These are phyloP conservation scores for Azolla pinnata DNA, from an alignment of 75 land plant genomes.

Conservation along the genomic window DNA sequence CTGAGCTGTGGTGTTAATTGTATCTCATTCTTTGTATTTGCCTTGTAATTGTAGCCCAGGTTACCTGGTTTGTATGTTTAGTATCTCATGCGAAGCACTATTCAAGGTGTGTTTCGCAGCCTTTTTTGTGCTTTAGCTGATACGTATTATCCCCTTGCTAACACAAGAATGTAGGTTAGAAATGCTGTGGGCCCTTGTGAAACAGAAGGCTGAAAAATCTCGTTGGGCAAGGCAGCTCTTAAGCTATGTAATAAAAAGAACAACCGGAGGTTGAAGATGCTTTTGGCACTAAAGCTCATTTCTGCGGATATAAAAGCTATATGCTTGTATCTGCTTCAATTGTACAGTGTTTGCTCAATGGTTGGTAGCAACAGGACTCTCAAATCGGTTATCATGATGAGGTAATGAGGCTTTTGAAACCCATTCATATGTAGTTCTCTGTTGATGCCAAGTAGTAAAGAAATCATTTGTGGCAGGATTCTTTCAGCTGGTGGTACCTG, in stretches of 20 bases:
- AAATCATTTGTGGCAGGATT: too few relatives aligned
- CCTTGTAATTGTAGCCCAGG: conserved; percentile 8
- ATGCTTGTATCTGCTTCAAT: too few relatives aligned
- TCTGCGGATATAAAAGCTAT: too few relatives aligned
- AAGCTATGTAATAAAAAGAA: background rate
- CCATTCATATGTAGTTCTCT: too few relatives aligned
- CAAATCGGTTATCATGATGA: too few relatives aligned
- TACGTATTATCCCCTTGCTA: background rate
- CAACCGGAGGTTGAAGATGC: too few relatives aligned
- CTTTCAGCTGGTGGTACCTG: too few relatives aligned
- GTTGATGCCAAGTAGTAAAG: too few relatives aligned
- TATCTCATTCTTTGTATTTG: conserved; percentile 4
- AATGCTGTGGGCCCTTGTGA: background rate
- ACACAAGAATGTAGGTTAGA: background rate
- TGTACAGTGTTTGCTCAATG: too few relatives aligned
- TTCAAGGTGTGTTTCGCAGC: background rate
- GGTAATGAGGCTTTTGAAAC: too few relatives aligned
- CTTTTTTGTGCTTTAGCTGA: background rate
- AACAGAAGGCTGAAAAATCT: background rate
- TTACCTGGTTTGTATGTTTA: conserved; percentile 6
- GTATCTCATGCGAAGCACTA: background rate
- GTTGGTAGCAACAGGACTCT: too few relatives aligned
- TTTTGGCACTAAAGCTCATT: too few relatives aligned
- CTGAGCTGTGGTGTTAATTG: background rate
- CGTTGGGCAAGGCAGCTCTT: conserved; percentile 3